These are phyloP conservation scores for Pleurotus sapidus DNA, from an alignment of 768 basidiomycete genomes.

Conservation along the genomic window DNA sequence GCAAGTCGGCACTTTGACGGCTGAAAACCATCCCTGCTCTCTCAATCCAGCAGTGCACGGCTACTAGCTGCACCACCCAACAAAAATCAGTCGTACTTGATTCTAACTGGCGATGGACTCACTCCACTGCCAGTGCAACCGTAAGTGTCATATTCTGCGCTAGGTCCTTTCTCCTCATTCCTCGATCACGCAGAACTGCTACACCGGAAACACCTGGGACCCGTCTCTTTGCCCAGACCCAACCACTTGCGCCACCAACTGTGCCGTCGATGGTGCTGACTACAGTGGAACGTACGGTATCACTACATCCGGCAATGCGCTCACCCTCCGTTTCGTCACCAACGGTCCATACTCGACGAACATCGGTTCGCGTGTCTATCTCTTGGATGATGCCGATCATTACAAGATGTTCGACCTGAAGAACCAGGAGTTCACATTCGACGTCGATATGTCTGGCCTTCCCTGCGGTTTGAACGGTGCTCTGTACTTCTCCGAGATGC, in stretches of 20 bases:
- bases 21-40: conserved; percentile 48
- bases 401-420: conserved; percentile 35
- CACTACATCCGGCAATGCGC: conserved; percentile 26
- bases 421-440: conserved; percentile 62
- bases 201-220: conserved; percentile 43
- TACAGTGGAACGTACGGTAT: conserved; percentile 37
- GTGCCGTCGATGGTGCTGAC: conserved; percentile 22
- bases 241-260: conserved; percentile 13
- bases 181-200: conserved; percentile 17
- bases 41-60: conserved; percentile 40
- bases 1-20: conserved; percentile 43
- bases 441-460: conserved; percentile 56
- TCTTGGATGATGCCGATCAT: background rate
- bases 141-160: background rate
- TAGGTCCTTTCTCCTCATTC: background rate
- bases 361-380: conserved; percentile 13
- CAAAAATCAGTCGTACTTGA: conserved; percentile 29
- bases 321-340: conserved; percentile 31
- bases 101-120: conserved; percentile 53
- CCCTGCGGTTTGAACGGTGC: conserved; percentile 16
- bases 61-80: conserved; percentile 33
- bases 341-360: conserved; percentile 12
- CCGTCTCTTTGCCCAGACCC: conserved; percentile 35
- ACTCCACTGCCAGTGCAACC: conserved; percentile 23
- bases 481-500: conserved; percentile 8